Evolutionary conservation across 2,329 filamentous ascomycete genomes (phyloP).

Genomic region (Cytospora piceae): DNA sequence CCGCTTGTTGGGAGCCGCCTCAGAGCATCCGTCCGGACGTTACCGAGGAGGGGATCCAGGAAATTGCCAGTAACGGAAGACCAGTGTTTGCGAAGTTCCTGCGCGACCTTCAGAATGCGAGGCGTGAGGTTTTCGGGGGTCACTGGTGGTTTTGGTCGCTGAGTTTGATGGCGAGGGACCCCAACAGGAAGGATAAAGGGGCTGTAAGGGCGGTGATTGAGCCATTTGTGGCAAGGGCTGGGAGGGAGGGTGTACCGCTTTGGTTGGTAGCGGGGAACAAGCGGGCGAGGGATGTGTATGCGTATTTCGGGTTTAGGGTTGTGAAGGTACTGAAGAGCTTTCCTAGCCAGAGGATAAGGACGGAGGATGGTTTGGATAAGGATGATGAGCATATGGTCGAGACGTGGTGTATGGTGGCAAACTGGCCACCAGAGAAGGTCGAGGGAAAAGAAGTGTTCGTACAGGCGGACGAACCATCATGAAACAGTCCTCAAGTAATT

Average conservation of each 20-base stretch:
- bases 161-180: conserved; percentile 21
- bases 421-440: conserved; percentile 6
- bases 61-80: neutral
- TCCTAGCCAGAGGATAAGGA: conserved; percentile 1
- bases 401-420: conserved; percentile 21
- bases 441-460: neutral
- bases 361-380: neutral
- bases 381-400: neutral
- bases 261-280: conserved; percentile 17
- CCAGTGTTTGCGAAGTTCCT: conserved; percentile 6
- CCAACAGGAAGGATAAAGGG: conserved; percentile 9
- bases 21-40: conserved; percentile 8
- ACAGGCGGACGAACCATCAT: too few relatives aligned
- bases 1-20: conserved; percentile 16
- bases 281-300: conserved; percentile 15
- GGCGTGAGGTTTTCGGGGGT: neutral
- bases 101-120: neutral
- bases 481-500: too few relatives aligned
- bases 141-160: neutral
- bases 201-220: conserved; percentile 17
- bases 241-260: neutral
- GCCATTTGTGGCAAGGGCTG: conserved; percentile 5
- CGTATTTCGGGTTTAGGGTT: conserved; percentile 15
- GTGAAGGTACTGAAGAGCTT: conserved; percentile 11
- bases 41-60: neutral